phyloP scores from a whole-genome alignment of 1,284 basidiomycete species.

The Malassezia japonica region DNA sequence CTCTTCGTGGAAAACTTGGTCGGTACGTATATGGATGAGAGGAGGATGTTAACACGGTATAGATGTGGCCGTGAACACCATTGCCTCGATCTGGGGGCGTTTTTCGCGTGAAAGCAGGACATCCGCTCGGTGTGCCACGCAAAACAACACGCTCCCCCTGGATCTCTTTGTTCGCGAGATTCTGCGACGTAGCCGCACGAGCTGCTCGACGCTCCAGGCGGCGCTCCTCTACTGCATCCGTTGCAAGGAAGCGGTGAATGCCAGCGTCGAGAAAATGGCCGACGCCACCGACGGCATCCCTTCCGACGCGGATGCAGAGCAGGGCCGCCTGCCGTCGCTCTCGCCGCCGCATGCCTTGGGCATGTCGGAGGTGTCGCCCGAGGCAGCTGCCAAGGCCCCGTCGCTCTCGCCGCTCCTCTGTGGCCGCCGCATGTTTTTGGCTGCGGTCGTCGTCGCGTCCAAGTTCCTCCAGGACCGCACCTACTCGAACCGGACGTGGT shows the following conservation, averaged over 20 bases:
- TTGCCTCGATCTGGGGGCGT: conserved; percentile 13
- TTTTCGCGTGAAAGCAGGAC: conserved; percentile 20
- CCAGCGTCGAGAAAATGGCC: conserved; percentile 1
- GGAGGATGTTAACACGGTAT: not conserved
- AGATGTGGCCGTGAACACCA: conserved; percentile 1
- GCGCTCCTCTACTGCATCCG: conserved; percentile 41
- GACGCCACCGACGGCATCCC: not conserved
- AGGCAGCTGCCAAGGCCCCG: not conserved
- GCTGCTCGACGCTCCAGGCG: conserved; percentile 42
- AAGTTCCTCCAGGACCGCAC: conserved; percentile 88
- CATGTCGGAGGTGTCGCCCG: no score
- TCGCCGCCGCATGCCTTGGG: not conserved
- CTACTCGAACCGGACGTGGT: conserved; percentile 81
- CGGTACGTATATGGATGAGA: conserved; percentile 3
- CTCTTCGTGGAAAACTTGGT: conserved; percentile 14
- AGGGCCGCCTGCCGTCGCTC: no score
- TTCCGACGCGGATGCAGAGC: no score
- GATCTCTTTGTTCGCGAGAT: conserved; percentile 43
- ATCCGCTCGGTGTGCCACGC: no score
- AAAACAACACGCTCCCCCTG: conserved; percentile 30
- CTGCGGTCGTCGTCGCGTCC: conserved; percentile 72
- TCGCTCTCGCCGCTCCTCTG: conserved; percentile 51
- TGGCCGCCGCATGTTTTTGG: conserved; percentile 75
- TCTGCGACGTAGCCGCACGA: conserved; percentile 38
- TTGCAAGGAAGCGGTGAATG: conserved; percentile 21